Base-by-base conservation (phyloP, 2,329 filamentous ascomycete species). In the Coniochaeta hoffmannii region DNA sequence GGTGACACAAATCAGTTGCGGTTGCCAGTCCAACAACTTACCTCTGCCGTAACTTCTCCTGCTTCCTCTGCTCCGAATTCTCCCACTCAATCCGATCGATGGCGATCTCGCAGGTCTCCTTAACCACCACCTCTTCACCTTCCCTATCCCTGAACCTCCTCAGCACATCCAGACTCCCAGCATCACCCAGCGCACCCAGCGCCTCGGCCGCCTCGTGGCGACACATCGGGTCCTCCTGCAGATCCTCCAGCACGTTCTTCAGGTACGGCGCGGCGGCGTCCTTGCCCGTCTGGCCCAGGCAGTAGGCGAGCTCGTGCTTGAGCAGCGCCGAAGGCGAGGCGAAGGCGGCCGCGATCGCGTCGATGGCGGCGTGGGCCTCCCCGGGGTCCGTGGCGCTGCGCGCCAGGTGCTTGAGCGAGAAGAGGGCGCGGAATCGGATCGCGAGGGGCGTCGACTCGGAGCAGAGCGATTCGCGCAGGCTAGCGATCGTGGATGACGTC, bases 271-370 rank as follows among this genome's bases (percentile, higher is more conserved):
- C 82, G 0, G 92, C 88, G 49, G 85, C 85, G 53, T 79, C 72
- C 67, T 96, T 90, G 56, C 85, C 85, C 1, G 89, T 93, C 74
- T 99, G 94, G 8, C 94, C 94, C 2, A 99, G 81, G 68, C 94
- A 99, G 75, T 99, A 99, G 26, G 94, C 94, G 51, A 99, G 80
- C 70, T 99, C 94, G 71, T 99, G 94, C 76, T 97, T 97, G 50
- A 97, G 78, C 9, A 97, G 80, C 3, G 90, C 93, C 4, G 93
- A 97, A 0, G 89, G 86, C 3, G 93, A 96, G 0, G 77, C 66
- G 64, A 99, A 94, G 1, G 80, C 93, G 8, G 91, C 90, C 2
- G 93, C 91, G 63, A 99, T 99, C 41, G 94, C 92, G 56, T 86
- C 79, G 62, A 88, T 82, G 52, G 84, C 82, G 10, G 76, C 76